phyloP scores from a whole-genome alignment of 164 flowering plant species.

The Amborella trichopoda region DNA sequence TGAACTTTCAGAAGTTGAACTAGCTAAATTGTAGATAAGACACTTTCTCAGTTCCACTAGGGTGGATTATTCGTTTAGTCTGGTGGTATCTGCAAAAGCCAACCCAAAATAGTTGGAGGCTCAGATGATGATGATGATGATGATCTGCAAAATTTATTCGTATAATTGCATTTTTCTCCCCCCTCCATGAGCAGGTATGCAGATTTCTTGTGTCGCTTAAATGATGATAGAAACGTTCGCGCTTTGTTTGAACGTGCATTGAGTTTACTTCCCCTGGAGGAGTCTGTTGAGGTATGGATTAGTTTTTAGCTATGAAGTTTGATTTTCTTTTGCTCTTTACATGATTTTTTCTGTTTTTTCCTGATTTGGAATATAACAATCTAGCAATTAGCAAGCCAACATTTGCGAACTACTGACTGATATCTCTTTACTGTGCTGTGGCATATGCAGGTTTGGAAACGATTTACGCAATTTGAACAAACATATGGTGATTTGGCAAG shows the following conservation, averaged over 20 bases:
- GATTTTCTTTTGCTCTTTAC: not conserved
- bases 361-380: not conserved
- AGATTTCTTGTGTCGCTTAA: constrained; percentile 83
- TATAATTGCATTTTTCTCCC: too few species aligned
- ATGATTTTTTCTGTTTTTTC: not conserved
- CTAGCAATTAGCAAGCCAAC: not conserved
- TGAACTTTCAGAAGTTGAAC: too few species aligned
- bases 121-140: too few species aligned
- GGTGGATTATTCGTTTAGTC: too few species aligned
- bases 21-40: too few species aligned
- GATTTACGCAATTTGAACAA: constrained; percentile 73
- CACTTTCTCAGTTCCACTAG: too few species aligned
- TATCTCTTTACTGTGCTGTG: not conserved
- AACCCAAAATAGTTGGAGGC: too few species aligned
- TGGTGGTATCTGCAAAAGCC: too few species aligned
- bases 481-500: constrained; percentile 88
- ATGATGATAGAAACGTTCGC: constrained; percentile 89
- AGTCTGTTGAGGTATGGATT: constrained; percentile 84
- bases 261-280: constrained; percentile 74
- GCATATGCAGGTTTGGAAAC: constrained; percentile 77
- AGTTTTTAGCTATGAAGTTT: not conserved
- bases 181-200: constrained; percentile 95
- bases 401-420: too few species aligned
- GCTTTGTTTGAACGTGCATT: constrained; percentile 94
- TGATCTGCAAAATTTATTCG: too few species aligned